phyloP scores from a whole-genome alignment of 805 yeast genomes.

The Nakazawaea sp. region DNA sequence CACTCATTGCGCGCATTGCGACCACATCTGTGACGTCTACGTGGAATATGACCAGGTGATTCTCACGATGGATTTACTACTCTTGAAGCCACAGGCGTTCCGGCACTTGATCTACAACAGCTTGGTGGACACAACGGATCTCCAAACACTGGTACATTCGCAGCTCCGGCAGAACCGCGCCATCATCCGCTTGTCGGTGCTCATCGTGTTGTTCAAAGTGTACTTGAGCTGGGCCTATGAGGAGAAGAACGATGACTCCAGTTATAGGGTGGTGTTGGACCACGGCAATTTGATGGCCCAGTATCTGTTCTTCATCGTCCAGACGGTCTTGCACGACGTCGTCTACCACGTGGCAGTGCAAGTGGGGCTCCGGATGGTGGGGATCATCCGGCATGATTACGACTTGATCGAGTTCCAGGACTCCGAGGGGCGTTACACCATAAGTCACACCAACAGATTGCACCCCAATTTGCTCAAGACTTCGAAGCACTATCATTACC shows the following conservation, averaged over 20 bases:
- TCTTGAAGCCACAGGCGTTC: conserved; percentile 82
- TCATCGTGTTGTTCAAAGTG: conserved; percentile 76
- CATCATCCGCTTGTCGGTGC: conserved; percentile 42
- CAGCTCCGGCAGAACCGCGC: neutral
- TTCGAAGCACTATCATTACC: conserved; percentile 1
- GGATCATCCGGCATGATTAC: neutral
- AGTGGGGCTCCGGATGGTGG: neutral
- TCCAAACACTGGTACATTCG: neutral
- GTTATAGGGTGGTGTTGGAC: conserved; percentile 21
- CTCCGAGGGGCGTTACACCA: no score
- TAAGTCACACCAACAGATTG: neutral
- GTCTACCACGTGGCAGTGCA: conserved; percentile 32
- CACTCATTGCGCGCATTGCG: conserved; percentile 69
- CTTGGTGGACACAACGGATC: conserved; percentile 22
- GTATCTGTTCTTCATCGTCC: conserved; percentile 48
- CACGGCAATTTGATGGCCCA: conserved; percentile 37
- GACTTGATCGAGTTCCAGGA: conserved; percentile 5
- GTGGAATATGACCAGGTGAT: conserved; percentile 85
- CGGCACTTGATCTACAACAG: conserved; percentile 81
- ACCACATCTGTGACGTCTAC: conserved; percentile 78
- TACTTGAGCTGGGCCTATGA: conserved; percentile 89
- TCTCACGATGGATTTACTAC: conserved; percentile 73
- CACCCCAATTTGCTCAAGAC: neutral
- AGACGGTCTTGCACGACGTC: conserved; percentile 40
- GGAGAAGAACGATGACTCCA: conserved; percentile 45